Percentiles rank a stretch among this genome's conserved stretches.
These are phyloP conservation scores for Taiozyma sp. DNA, from an alignment of 1,139 yeast genomes.

Conservation along the genomic window DNA sequence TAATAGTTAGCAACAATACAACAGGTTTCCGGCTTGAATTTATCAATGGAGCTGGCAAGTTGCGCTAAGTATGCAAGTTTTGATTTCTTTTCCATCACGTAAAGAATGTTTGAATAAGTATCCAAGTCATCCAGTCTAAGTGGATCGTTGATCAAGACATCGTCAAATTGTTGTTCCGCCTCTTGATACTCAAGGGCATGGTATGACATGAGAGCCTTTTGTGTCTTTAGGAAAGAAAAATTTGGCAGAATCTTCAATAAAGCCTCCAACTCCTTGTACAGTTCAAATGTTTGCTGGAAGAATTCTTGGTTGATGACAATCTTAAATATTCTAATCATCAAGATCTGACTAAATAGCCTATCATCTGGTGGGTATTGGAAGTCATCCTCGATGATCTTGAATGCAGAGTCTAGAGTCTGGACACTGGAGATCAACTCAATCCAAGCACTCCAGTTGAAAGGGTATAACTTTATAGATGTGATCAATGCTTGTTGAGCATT, in stretches of 20 bases:
- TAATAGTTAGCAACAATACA: constrained; percentile 93
- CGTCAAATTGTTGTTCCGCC: constrained; percentile 77
- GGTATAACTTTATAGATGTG: constrained; percentile 51
- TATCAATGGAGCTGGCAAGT: constrained; percentile 75
- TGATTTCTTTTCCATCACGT: constrained; percentile 86
- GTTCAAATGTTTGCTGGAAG: constrained; percentile 54
- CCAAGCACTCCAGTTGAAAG: constrained; percentile 96
- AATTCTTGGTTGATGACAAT: constrained; percentile 74
- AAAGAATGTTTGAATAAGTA: constrained; percentile 85
- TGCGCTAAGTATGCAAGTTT: constrained; percentile 87
- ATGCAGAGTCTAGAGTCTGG: constrained; percentile 57
- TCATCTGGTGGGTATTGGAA: constrained; percentile 17
- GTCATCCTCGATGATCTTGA: constrained; percentile 35
- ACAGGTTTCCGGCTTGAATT: constrained; percentile 90
- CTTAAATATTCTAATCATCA: constrained; percentile 67
- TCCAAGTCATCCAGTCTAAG: constrained; percentile 86
- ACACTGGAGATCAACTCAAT: constrained; percentile 68
- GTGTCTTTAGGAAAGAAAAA: constrained; percentile 71
- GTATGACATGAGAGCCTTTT: constrained; percentile 74
- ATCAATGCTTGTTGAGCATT: constrained; percentile 57
- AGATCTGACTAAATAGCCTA: constrained; percentile 14
- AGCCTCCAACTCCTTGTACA: constrained; percentile 43
- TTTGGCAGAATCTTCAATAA: constrained; percentile 55
- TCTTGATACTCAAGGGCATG: constrained; percentile 75
- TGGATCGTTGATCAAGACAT: constrained; percentile 72